These are phyloP conservation scores for Pythium monospermum DNA, from an alignment of 352 stramenopile genomes.

Conservation along the genomic window DNA sequence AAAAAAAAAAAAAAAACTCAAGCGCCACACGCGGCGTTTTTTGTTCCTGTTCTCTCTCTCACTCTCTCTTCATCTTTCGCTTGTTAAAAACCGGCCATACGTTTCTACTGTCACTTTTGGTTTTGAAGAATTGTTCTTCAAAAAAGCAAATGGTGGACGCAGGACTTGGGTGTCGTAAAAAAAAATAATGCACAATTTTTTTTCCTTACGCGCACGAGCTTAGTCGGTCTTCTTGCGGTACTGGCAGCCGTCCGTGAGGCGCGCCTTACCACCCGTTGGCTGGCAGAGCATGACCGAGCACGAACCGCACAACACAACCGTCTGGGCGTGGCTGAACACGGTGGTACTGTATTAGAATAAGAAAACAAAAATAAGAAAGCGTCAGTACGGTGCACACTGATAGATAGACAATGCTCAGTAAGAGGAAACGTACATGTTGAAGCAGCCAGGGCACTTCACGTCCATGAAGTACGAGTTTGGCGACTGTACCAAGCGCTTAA, in stretches of 20 bases:
- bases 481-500: conserved; percentile 98
- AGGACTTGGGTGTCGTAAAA: conserved; percentile 14
- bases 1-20: too few relatives aligned
- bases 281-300: conserved; percentile 99
- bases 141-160: too few relatives aligned
- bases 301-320: conserved; percentile 94
- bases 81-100: conserved; percentile 28
- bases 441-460: conserved; percentile 99
- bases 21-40: too few relatives aligned
- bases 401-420: not conserved
- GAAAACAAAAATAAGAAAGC: not conserved
- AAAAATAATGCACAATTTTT: conserved; percentile 3
- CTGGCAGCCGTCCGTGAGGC: conserved; percentile 98
- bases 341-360: conserved; percentile 78
- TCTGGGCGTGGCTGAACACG: conserved; percentile 99
- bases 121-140: too few relatives aligned
- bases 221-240: conserved; percentile 99
- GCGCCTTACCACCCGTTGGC: conserved; percentile 96
- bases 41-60: conserved; percentile 24
- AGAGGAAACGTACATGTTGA: conserved; percentile 91
- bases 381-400: not conserved
- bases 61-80: too few relatives aligned
- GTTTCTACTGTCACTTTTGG: conserved; percentile 38
- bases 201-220: conserved; percentile 23
- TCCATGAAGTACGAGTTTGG: conserved; percentile 99